Evolutionary conservation across 306 rosid genomes (phyloP).

Genomic region (Medicago arabica): DNA sequence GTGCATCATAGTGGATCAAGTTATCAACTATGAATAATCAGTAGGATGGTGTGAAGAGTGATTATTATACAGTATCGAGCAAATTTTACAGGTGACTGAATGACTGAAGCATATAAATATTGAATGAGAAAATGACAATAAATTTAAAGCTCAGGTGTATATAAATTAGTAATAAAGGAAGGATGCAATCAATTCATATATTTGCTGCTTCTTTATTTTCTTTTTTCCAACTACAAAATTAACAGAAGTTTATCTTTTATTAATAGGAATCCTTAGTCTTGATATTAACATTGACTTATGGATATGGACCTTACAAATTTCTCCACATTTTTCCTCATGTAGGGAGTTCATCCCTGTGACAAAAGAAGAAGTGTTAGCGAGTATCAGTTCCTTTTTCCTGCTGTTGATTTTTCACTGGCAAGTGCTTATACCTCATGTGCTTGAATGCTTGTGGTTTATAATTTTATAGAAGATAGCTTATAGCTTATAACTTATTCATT

Average conservation of each 20-base stretch:
- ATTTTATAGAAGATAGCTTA: slow-evolving; percentile 44
- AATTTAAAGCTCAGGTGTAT: background rate
- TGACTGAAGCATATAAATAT: background rate
- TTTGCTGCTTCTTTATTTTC: slow-evolving; percentile 6
- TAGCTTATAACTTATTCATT: slow-evolving; percentile 35
- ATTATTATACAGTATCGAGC: slow-evolving; percentile 4
- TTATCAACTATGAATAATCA: background rate
- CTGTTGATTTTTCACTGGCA: slow-evolving; percentile 89
- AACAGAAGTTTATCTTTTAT: slow-evolving; percentile 13
- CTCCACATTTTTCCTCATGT: slow-evolving; percentile 35
- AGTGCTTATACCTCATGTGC: slow-evolving; percentile 45
- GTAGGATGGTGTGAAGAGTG: slow-evolving; percentile 28
- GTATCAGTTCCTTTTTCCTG: slow-evolving; percentile 81
- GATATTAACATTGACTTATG: slow-evolving; percentile 26
- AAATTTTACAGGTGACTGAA: background rate
- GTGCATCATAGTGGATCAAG: slow-evolving; percentile 1
- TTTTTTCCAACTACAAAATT: background rate
- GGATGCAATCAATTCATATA: slow-evolving; percentile 19
- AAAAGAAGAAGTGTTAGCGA: slow-evolving; percentile 78
- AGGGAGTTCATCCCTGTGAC: slow-evolving; percentile 98
- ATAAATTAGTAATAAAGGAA: slow-evolving; percentile 19
- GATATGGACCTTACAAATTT: slow-evolving; percentile 22
- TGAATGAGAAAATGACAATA: slow-evolving; percentile 11
- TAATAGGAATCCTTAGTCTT: slow-evolving; percentile 35
- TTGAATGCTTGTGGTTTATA: slow-evolving; percentile 20